Conservation (phyloP, 2,329 filamentous ascomycete species). For the Cladosporium halotolerans region DNA sequence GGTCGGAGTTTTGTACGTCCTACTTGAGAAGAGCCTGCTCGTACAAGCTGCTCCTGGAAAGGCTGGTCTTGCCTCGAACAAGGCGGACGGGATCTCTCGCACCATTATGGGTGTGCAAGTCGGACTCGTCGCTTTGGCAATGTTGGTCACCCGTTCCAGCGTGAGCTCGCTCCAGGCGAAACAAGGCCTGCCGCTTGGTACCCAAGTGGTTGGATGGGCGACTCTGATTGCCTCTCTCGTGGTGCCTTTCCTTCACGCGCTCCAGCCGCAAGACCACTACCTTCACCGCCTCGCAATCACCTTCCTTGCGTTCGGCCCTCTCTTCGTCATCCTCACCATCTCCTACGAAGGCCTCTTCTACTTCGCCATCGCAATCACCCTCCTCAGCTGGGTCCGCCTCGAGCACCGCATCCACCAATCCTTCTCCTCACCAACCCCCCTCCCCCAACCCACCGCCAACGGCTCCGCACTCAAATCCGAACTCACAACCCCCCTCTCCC, state of each 20-base stretch:
- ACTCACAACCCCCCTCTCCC: slow-evolving; percentile 27
- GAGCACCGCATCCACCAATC: slow-evolving; percentile 66
- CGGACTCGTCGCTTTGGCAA: slow-evolving; percentile 72
- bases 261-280: slow-evolving; percentile 80
- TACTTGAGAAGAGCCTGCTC: slow-evolving; percentile 64
- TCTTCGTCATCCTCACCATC: slow-evolving; percentile 92
- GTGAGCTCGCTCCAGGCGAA: slow-evolving; percentile 79
- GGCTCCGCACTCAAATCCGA: slow-evolving; percentile 14
- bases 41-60: slow-evolving; percentile 34
- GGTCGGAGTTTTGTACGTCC: slow-evolving; percentile 69
- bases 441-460: slow-evolving; percentile 18
- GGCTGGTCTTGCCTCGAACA: slow-evolving; percentile 23
- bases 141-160: slow-evolving; percentile 81
- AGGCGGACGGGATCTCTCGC: slow-evolving; percentile 47
- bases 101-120: slow-evolving; percentile 63
- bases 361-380: slow-evolving; percentile 72
- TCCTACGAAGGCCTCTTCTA: slow-evolving; percentile 98
- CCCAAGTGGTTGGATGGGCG: slow-evolving; percentile 79
- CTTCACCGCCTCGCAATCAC: slow-evolving; percentile 82
- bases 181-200: slow-evolving; percentile 75
- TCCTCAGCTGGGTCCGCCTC: slow-evolving; percentile 86
- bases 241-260: slow-evolving; percentile 72
- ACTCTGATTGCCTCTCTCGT: slow-evolving; percentile 68
- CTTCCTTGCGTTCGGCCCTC: slow-evolving; percentile 86
- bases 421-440: slow-evolving; percentile 14